Conservation (phyloP, 345 rosid species). For the Abelmoschus esculentus region DNA sequence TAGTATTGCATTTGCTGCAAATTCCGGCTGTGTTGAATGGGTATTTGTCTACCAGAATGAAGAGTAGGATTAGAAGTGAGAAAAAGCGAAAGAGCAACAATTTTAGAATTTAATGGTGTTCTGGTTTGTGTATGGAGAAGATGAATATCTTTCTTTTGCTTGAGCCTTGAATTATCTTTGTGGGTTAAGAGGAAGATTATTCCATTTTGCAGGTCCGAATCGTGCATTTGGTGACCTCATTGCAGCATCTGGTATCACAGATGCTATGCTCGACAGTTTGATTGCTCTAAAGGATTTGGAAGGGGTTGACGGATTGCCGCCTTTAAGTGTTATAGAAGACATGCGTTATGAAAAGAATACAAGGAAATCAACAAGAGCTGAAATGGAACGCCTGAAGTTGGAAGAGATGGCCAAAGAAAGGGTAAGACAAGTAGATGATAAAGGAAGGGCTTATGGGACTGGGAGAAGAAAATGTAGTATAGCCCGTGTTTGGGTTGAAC, state of each 20-base stretch:
- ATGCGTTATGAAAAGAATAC: slow-evolving; percentile 59
- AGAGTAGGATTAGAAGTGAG: neutral
- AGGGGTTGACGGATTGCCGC: slow-evolving; percentile 79
- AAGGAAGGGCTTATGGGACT: slow-evolving; percentile 92
- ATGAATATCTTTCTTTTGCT: neutral
- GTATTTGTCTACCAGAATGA: neutral
- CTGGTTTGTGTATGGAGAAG: neutral
- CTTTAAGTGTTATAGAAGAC: slow-evolving; percentile 73
- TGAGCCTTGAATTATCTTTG: neutral
- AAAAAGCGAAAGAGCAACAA: neutral
- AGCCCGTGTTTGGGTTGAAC: slow-evolving; percentile 89
- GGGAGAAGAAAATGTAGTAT: slow-evolving; percentile 93
- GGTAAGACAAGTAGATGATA: slow-evolving; percentile 77
- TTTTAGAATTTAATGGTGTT: neutral
- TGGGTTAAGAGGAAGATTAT: neutral
- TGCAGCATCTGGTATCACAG: slow-evolving; percentile 85
- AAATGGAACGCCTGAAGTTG: slow-evolving; percentile 80
- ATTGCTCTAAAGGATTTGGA: slow-evolving; percentile 81
- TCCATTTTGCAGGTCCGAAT: slow-evolving; percentile 54
- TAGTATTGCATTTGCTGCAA: neutral
- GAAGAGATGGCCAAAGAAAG: slow-evolving; percentile 81
- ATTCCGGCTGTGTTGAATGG: neutral
- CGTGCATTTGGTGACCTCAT: slow-evolving; percentile 94
- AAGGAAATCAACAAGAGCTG: slow-evolving; percentile 62
- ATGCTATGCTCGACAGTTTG: slow-evolving; percentile 86